phyloP scores from a whole-genome alignment of 306 rosid species.

The Crotalaria pallida region DNA sequence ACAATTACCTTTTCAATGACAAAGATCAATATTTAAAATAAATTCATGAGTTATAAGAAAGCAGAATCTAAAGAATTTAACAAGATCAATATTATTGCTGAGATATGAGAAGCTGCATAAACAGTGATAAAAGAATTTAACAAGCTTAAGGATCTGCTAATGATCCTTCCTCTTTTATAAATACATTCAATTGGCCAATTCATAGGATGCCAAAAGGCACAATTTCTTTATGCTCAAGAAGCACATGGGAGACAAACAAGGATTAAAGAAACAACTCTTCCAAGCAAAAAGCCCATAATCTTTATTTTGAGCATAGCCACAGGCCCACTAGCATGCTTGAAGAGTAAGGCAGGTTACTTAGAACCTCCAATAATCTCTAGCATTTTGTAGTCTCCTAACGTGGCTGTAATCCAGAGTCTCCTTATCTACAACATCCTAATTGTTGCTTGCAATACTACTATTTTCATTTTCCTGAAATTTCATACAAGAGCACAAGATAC shows the following conservation, averaged over 20 bases:
- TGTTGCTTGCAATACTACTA: background rate
- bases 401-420: constrained; percentile 54
- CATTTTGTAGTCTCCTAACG: constrained; percentile 54
- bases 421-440: background rate
- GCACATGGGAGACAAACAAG: constrained; percentile 6
- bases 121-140: background rate
- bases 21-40: background rate
- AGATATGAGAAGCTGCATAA: constrained; percentile 2
- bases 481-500: background rate
- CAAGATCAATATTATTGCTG: background rate
- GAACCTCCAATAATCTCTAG: constrained; percentile 33
- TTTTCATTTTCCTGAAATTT: constrained; percentile 49
- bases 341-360: background rate
- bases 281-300: constrained; percentile 1
- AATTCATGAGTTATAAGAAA: background rate
- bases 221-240: background rate
- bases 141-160: background rate
- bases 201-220: constrained; percentile 4
- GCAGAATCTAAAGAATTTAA: background rate
- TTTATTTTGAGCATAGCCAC: constrained; percentile 25
- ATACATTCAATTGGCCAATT: background rate
- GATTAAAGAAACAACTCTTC: constrained; percentile 9
- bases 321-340: background rate
- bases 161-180: background rate
- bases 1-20: too few species aligned